These are phyloP conservation scores for Plasmodium gallinaceum DNA, from an alignment of 169 alveolate genomes.

Conservation along the genomic window DNA sequence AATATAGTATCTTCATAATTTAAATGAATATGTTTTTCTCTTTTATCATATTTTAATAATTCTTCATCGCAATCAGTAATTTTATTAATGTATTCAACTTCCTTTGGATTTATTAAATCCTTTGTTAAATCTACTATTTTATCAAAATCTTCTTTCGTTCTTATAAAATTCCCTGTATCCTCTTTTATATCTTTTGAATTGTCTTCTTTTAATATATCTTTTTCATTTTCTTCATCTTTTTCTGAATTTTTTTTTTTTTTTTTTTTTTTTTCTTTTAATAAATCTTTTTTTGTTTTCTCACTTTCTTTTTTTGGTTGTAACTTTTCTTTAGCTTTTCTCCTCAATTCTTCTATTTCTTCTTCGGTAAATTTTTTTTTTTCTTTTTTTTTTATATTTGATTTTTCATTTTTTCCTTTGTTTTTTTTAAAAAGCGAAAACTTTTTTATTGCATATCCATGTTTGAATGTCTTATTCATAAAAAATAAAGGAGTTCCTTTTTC, in stretches of 20 bases:
- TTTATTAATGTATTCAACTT: slow-evolving; percentile 50
- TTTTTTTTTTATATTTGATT: slow-evolving; percentile 28
- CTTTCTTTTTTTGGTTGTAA: slow-evolving; percentile 43
- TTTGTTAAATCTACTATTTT: slow-evolving; percentile 30
- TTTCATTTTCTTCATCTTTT: background rate
- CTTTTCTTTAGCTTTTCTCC: slow-evolving; percentile 65
- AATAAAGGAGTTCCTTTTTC: background rate
- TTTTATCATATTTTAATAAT: slow-evolving; percentile 57
- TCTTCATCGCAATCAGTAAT: slow-evolving; percentile 51
- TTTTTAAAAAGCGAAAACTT: slow-evolving; percentile 46
- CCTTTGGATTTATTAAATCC: slow-evolving; percentile 62
- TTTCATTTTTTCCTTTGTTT: slow-evolving; percentile 38
- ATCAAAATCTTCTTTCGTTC: slow-evolving; percentile 59
- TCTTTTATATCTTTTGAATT: background rate
- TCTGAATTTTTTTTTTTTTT: slow-evolving; percentile 1
- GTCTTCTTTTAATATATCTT: background rate
- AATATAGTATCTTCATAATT: slow-evolving; percentile 68
- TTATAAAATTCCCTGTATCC: slow-evolving; percentile 17
- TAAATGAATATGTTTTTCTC: slow-evolving; percentile 46
- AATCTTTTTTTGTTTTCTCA: slow-evolving; percentile 15
- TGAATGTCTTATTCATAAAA: background rate
- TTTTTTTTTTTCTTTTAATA: slow-evolving; percentile 13
- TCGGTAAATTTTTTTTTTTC: slow-evolving; percentile 48
- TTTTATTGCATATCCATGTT: background rate
- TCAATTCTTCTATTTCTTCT: slow-evolving; percentile 70